Evolutionary conservation across 768 basidiomycete genomes (phyloP), one percentile per base, ranked within the genome.

Genomic region (Austroboletus festivus): DNA sequence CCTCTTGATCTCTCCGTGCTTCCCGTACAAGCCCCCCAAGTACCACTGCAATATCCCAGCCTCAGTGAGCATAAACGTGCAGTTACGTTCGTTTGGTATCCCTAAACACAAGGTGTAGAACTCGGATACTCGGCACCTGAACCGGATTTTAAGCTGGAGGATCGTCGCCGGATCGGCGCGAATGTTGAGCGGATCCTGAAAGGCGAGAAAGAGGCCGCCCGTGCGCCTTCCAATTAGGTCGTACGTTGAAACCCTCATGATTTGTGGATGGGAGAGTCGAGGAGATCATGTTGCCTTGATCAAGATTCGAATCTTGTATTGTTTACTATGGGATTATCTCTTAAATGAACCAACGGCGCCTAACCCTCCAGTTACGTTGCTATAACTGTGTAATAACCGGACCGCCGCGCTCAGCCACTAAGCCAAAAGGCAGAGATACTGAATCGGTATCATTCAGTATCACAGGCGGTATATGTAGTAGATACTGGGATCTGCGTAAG

Each of bases 31-130:
- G 71, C 65, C 42, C 75, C 78, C 1, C 68, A 77, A 3, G 55
- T 87, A n/a, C 86, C 85, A 0, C 49, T 81, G 19, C 86, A 89
- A 57, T 90, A 89, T 52, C 67, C 80, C 2, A 82, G 77, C 47
- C 71, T 85, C 42, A 78, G 84, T 84, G 57, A 53, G 80, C 69
- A n/a, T 21, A 22, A 21, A 2, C 26, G 12, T 33, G 31, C 7
- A 18, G 5, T 4, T n/a, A 0, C 8, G 48, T 48, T 3, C 10
- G 33, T 35, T 28, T 23, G 8, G 15, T 33, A 13, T 12, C 5
- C 23, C 20, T 22, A 39, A 50, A 22, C 37, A 13, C 28, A 8
- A 39, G 4, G 24, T 26, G 1, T 53, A 89, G 87, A 79, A 56
- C 71, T 89, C 16, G 86, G 87, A 11, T 87, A 88, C 57, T 86